Conservation (phyloP, 768 basidiomycete species). For the Rhodotorula paludigena region DNA sequence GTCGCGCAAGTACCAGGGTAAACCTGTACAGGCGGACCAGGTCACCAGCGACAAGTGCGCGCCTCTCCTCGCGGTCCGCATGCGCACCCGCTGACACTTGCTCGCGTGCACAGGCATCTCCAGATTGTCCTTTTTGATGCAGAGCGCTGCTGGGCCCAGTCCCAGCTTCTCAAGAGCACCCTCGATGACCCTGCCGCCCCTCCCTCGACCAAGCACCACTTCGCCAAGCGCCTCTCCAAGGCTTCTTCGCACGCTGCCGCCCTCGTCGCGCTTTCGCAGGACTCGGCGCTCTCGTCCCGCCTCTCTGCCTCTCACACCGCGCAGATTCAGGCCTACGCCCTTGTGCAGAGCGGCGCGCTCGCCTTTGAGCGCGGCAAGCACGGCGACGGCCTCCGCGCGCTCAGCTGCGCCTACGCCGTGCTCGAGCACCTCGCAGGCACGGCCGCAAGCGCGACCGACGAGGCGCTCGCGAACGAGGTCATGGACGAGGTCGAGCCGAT, state of each 20-base stretch:
- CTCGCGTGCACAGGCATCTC: conserved; percentile 47
- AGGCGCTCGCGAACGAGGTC: conserved; percentile 77
- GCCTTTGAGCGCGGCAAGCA: conserved; percentile 70
- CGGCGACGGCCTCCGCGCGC: conserved; percentile 62
- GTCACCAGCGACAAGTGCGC: conserved; percentile 81
- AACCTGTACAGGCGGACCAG: conserved; percentile 61
- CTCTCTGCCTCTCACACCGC: conserved; percentile 51
- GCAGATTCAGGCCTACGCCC: conserved; percentile 70
- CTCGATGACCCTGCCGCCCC: conserved; percentile 55
- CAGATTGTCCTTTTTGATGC: conserved; percentile 82
- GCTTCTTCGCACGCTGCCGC: conserved; percentile 73
- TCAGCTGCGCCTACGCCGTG: conserved; percentile 70
- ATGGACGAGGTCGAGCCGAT: conserved; percentile 84
- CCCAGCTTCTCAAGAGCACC: conserved; percentile 67
- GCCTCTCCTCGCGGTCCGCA: not conserved
- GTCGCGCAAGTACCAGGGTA: conserved; percentile 75
- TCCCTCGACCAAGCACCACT: conserved; percentile 62
- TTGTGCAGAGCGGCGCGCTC: conserved; percentile 77
- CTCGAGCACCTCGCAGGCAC: conserved; percentile 62
- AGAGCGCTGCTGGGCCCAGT: conserved; percentile 85
- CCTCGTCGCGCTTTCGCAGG: conserved; percentile 67
- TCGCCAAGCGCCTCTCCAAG: conserved; percentile 69
- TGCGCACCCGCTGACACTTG: conserved; percentile 23
- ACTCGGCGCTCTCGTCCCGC: conserved; percentile 54
- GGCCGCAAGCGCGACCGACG: conserved; percentile 62